These are phyloP conservation scores for Macrophomina pseudophaseolina DNA, from an alignment of 2,329 filamentous ascomycete species.

Conservation along the genomic window DNA sequence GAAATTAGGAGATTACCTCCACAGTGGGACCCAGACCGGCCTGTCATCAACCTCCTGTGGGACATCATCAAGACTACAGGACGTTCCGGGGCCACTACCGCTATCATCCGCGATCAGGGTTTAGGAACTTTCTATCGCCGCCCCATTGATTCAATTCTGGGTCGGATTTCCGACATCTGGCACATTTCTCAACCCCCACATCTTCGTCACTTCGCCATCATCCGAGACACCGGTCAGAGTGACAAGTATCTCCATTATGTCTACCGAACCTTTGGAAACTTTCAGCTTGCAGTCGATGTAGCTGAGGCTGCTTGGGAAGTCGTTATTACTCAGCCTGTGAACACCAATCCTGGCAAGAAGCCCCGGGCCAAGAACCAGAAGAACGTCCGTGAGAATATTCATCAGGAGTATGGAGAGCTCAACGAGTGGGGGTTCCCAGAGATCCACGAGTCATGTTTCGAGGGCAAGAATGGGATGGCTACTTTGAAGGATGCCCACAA, in stretches of 20 bases:
- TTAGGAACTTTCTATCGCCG: conserved; percentile 60
- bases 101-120: conserved; percentile 43
- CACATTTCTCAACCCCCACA: conserved; percentile 63
- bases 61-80: conserved; percentile 56
- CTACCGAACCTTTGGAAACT: conserved; percentile 60
- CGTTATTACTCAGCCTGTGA: conserved; percentile 41
- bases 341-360: conserved; percentile 35
- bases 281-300: conserved; percentile 57
- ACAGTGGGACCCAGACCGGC: conserved; percentile 61
- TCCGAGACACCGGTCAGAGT: conserved; percentile 58
- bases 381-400: conserved; percentile 17
- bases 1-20: conserved; percentile 48
- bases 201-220: conserved; percentile 61
- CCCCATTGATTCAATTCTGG: conserved; percentile 59
- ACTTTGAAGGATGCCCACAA: conserved; percentile 38
- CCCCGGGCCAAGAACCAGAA: conserved; percentile 29
- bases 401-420: conserved; percentile 35
- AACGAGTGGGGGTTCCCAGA: conserved; percentile 57
- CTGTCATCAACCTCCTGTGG: conserved; percentile 58
- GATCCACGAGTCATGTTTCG: conserved; percentile 39
- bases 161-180: conserved; percentile 61
- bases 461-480: conserved; percentile 49
- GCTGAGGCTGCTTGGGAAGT: conserved; percentile 60
- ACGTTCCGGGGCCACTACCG: conserved; percentile 55
- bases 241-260: conserved; percentile 54